Conservation (phyloP, 2,329 filamentous ascomycete species). For the Periglandula ipomoeae region DNA sequence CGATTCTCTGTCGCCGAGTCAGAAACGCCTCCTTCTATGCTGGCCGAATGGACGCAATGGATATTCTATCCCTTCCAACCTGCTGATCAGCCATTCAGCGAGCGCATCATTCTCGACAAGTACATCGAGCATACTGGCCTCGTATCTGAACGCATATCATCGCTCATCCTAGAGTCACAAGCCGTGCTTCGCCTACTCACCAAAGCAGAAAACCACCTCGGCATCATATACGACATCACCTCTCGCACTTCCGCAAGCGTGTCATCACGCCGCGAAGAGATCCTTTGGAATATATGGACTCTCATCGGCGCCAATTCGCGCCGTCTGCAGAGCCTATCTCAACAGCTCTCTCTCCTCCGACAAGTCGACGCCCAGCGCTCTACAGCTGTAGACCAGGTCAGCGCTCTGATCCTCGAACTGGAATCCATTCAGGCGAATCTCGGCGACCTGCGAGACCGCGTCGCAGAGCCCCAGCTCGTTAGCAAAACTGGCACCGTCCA, state of each 20-base stretch:
- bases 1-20: constrained; percentile 42
- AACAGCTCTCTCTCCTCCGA: constrained; percentile 54
- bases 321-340: constrained; percentile 50
- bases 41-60: constrained; percentile 34
- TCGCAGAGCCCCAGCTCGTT: constrained; percentile 55
- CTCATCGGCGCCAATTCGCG: constrained; percentile 60
- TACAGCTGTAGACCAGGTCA: constrained; percentile 59
- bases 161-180: constrained; percentile 62
- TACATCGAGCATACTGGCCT: constrained; percentile 65
- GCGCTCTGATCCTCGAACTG: constrained; percentile 59
- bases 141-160: constrained; percentile 59
- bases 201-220: constrained; percentile 60
- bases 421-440: constrained; percentile 63
- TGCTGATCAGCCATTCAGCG: constrained; percentile 35
- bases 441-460: constrained; percentile 61
- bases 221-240: constrained; percentile 60
- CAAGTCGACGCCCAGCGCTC: constrained; percentile 59
- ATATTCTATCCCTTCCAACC: constrained; percentile 55
- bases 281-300: constrained; percentile 64
- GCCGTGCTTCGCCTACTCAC: constrained; percentile 56
- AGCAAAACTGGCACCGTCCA: constrained; percentile 29
- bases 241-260: constrained; percentile 53
- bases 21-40: constrained; percentile 23
- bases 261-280: constrained; percentile 50
- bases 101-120: constrained; percentile 58